Percentiles rank a stretch among this genome's conserved stretches.
These are phyloP conservation scores for Fusarium udum DNA, from an alignment of 2,329 filamentous ascomycete species.

Conservation along the genomic window DNA sequence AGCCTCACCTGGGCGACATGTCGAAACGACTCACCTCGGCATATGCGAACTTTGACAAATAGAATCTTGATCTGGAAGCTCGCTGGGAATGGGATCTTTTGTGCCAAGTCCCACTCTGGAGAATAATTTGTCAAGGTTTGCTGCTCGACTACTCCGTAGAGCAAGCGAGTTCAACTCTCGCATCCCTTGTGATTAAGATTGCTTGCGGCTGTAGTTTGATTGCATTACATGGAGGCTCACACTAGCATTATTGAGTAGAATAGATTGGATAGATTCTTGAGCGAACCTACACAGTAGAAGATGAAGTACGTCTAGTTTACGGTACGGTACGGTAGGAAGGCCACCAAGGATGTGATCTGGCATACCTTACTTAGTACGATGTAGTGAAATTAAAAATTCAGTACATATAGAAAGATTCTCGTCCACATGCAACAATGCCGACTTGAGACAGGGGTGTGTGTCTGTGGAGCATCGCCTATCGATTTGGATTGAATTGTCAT, in stretches of 20 bases:
- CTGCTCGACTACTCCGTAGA: not conserved
- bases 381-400: not conserved
- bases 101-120: constrained; percentile 4
- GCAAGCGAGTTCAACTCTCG: not conserved
- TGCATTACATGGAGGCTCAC: not conserved
- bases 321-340: not conserved
- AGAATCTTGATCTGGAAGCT: constrained; percentile 23
- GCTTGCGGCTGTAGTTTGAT: not conserved
- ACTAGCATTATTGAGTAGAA: not conserved
- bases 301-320: not conserved
- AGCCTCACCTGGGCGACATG: not conserved
- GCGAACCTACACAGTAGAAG: not conserved
- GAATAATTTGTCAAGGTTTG: not conserved
- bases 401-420: not conserved
- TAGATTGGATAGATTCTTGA: not conserved
- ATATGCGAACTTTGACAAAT: constrained; percentile 19
- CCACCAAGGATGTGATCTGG: not conserved
- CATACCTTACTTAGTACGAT: not conserved
- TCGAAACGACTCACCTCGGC: constrained; percentile 7
- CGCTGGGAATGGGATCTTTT: not conserved
- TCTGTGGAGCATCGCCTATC: not conserved
- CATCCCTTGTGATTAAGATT: not conserved
- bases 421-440: not conserved
- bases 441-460: not conserved
- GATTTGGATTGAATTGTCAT: not conserved